Evolutionary conservation across 768 basidiomycete species (phyloP), one percentile per base, ranked within the genome.

Genomic region (Auriscalpium vulgare): DNA sequence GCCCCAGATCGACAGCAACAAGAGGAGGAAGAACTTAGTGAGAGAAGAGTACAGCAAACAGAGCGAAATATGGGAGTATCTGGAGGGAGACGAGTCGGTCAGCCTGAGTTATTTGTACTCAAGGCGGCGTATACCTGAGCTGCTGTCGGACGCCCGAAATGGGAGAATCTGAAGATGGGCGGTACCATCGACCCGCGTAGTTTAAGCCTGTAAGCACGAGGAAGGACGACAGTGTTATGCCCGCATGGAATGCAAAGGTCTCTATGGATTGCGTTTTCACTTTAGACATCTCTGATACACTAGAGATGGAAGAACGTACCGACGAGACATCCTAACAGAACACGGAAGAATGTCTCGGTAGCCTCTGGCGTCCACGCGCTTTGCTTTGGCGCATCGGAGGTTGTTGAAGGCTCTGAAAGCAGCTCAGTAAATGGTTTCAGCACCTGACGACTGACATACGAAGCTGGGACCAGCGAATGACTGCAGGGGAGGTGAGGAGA

Each of bases 1-100:
- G 6, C 78, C 77, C 90, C 90, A 92, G 56, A 92, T 84, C 1
- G 90, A 84, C 23, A 93, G 77, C 4, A 90, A 75, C 62, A 88
- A 83, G n/a, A 93, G 77, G 6, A 93, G 77, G 65, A 92, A 91
- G 16, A 89, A 77, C 65, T 92, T 93, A 6, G 86, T 89, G 19
- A 91, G 69, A 2, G 90, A 93, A 0, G 90, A 90, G 64, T 92
- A 92, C 66, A 91, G 77, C 6, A 92, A 73, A 11, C 83, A 82
- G n/a, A 93, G 75, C 3, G 91, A 84, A 43, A 93, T 79, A 37
- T 90, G 77, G 0, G 87, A 86, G 53, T 84, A 77, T 61, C 88
- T 88, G 59, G 6, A n/a, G 23, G 29, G 13, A 9, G 47, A 48
- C n/a, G 13, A 23, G 35, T 40, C 43, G 7, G 29, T 29, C 4